These are phyloP conservation scores for Drechslera avenae DNA, from an alignment of 2,329 filamentous ascomycete genomes.

Conservation along the genomic window DNA sequence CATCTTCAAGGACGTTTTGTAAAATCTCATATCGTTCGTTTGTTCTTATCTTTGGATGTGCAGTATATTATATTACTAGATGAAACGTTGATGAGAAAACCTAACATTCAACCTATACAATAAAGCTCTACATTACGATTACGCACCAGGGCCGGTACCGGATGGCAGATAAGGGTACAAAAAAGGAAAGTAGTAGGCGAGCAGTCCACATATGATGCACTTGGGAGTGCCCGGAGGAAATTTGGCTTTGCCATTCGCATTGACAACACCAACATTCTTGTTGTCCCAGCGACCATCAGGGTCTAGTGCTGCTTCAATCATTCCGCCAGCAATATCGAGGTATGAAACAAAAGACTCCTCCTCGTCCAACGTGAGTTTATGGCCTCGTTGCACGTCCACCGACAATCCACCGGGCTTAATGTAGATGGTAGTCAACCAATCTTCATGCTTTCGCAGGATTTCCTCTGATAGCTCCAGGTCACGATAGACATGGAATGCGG, in stretches of 20 bases:
- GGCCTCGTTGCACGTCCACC: constrained; percentile 48
- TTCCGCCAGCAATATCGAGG: constrained; percentile 54
- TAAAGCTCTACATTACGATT: no score
- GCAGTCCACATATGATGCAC: constrained; percentile 40
- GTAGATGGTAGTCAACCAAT: constrained; percentile 49
- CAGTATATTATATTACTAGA: no score
- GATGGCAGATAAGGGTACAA: constrained; percentile 2
- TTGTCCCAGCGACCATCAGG: constrained; percentile 36
- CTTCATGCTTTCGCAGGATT: constrained; percentile 45
- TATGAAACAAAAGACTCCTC: constrained; percentile 51
- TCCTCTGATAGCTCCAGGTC: constrained; percentile 48
- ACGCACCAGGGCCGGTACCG: no score
- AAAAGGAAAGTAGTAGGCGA: constrained; percentile 16
- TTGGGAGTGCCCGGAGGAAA: constrained; percentile 44
- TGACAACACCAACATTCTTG: constrained; percentile 38
- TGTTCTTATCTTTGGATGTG: no score
- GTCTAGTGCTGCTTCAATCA: constrained; percentile 51
- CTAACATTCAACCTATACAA: no score
- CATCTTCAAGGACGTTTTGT: no score
- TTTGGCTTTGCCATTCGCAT: constrained; percentile 37
- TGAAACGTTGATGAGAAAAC: no score
- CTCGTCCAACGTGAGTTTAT: constrained; percentile 48
- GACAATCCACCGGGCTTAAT: constrained; percentile 53
- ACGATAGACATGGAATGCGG: constrained; percentile 48
- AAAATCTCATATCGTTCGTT: no score